Percentiles rank a stretch among this genome's conserved stretches.
phyloP scores from a whole-genome alignment of 345 rosid species.

The Noccaea bulbosa region DNA sequence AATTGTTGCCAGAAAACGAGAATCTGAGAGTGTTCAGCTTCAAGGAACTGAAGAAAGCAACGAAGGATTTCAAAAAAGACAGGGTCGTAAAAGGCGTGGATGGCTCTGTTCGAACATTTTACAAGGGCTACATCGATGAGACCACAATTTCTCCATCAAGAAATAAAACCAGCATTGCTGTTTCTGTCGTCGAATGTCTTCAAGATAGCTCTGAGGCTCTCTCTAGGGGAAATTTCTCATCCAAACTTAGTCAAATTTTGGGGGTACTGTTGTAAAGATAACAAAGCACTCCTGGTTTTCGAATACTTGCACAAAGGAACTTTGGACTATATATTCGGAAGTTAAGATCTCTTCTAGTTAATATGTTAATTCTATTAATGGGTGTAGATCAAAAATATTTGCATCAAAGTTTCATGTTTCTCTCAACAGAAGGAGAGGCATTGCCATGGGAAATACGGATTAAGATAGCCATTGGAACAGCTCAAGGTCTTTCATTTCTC shows the following conservation, averaged over 20 bases:
- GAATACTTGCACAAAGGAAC: constrained; percentile 15
- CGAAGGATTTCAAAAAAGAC: background rate
- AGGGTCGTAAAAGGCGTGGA: background rate
- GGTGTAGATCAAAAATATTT: background rate
- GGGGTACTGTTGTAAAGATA: constrained; percentile 24
- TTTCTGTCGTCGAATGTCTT: constrained; percentile 24
- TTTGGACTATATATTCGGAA: constrained; percentile 16
- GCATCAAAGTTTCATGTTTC: constrained; percentile 7
- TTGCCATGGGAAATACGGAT: constrained; percentile 30
- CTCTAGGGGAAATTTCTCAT: constrained; percentile 9
- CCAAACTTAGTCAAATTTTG: constrained; percentile 21
- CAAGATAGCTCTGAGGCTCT: background rate
- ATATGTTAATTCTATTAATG: background rate
- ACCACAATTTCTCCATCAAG: constrained; percentile 23
- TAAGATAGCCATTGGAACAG: constrained; percentile 30
- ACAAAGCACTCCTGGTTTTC: constrained; percentile 10
- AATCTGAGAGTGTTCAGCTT: constrained; percentile 23
- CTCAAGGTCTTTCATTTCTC: constrained; percentile 23
- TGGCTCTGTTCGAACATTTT: constrained; percentile 3
- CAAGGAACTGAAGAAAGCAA: constrained; percentile 28
- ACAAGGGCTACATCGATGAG: constrained; percentile 21
- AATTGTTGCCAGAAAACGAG: constrained; percentile 15
- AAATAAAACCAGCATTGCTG: constrained; percentile 14
- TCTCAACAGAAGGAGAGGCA: constrained; percentile 15
- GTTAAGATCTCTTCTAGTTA: constrained; percentile 15